A percentile compares a stretch with the other conserved stretches of the same genome.
Evolutionary conservation across 2,329 filamentous ascomycete genomes (phyloP).

Genomic region (Sporothrix variecibatus): DNA sequence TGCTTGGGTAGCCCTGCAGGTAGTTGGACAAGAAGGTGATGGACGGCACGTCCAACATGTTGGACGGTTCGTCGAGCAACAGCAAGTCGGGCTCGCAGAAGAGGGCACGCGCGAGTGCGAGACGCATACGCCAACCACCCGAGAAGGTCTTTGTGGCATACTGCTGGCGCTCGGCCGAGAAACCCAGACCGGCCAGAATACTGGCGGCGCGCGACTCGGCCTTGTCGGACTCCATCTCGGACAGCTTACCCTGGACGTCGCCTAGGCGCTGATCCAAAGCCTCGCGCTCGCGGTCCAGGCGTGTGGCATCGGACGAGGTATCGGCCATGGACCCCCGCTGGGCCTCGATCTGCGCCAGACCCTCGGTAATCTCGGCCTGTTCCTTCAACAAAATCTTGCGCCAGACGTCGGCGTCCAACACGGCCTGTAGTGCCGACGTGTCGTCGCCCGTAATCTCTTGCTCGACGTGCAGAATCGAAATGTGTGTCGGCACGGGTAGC

Average conservation of each 20-base stretch:
- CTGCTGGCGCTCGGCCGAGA: conserved; percentile 90
- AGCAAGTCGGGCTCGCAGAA: conserved; percentile 97
- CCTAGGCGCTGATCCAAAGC: conserved; percentile 86
- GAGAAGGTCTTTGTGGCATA: conserved; percentile 97
- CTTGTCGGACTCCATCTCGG: conserved; percentile 99
- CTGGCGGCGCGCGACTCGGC: conserved; percentile 93
- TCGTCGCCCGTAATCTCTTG: conserved; percentile 98
- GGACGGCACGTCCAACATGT: conserved; percentile 99
- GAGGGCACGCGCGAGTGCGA: conserved; percentile 88
- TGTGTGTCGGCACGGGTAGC: conserved; percentile 91
- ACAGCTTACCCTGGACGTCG: conserved; percentile 86
- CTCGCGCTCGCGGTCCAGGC: conserved; percentile 83
- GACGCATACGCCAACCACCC: conserved; percentile 98
- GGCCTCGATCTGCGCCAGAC: conserved; percentile 74
- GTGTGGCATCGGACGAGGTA: conserved; percentile 84
- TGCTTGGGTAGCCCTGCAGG: conserved; percentile 90
- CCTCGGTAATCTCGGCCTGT: conserved; percentile 76
- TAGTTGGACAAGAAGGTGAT: conserved; percentile 98
- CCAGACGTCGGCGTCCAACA: conserved; percentile 97
- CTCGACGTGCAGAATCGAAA: conserved; percentile 98
- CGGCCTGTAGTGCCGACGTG: conserved; percentile 89
- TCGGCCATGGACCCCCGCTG: conserved; percentile 82
- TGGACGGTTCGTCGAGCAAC: conserved; percentile 97
- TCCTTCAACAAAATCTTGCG: conserved; percentile 90
- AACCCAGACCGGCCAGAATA: conserved; percentile 94